Evolutionary conservation across 2,329 filamentous ascomycete genomes (phyloP), one percentile per base, ranked within the genome.

Genomic region (Sclerotinia subarctica): DNA sequence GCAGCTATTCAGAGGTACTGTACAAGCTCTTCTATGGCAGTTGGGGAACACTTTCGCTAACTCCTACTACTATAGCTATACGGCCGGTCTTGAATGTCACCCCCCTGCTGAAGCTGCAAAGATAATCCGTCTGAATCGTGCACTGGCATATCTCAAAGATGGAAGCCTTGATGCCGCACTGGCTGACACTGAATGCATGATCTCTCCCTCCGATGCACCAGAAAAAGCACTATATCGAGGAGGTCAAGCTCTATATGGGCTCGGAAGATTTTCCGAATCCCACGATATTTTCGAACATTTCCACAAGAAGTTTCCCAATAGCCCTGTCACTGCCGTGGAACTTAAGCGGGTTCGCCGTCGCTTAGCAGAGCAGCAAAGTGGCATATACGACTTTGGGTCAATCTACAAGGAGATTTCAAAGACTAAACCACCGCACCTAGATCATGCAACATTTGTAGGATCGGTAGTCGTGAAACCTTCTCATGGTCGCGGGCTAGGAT

Each of bases 151-250:
- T 65, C 74, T 76, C 49, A 78, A 73, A 71, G 74, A 64, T 17
- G 72, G 72, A 54, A 71, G 70, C 65, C 80, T 77, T 54, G 79
- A 81, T 54, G 75, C 77, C 6, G 79, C 77, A 8, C 71, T 81
- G 3, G 24, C 54, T 11, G 78, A 80, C 69, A 60, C 42, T 15
- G 21, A 67, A 60, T 54, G 24, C 15, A 42, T 57, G 42, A 29
- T 51, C 11, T 60, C 56, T 19, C n/a, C 24, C 56, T 5, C 32
- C 2, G 44, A 64, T 35, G 32, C 32, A 13, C 21, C 66, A 19
- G 54, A 68, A 29, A 70, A 70, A 5, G 46, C 66, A 57, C 42
- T 70, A 29, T 66, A 70, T 19, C 69, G 62, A 57, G 51, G 35
- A 6, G 44, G 44, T 46, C 67, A 68, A 52, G 59, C 60, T 49